Evolutionary conservation across 2,329 filamentous ascomycete genomes (phyloP), one percentile per base, ranked within the genome.

Genomic region (Tolypocladium ophioglossoides): DNA sequence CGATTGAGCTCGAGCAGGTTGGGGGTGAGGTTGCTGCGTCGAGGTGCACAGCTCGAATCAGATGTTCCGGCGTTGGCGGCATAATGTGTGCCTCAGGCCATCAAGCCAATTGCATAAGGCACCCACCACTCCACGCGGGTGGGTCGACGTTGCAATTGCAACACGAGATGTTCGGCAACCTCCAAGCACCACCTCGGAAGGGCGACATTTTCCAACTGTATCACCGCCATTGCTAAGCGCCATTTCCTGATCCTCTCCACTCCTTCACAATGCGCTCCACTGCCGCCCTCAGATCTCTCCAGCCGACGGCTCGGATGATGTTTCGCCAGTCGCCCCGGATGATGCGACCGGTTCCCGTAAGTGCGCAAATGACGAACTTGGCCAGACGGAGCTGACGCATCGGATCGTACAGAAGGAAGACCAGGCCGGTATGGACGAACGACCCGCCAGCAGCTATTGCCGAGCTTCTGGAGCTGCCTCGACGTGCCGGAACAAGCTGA

Each of bases 281-380:
- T 66, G 77, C 78, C 65, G 74, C 79, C 68, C 73, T 89, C 67
- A 78, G 80, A 67, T 85, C 86, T 80, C 80, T 84, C 71, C 82
- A 78, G 72, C 81, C 82, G 62, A 83, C 83, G 61, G 73, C 74
- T 71, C 80, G 81, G 74, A 79, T 56, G 68, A 85, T 87, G 81
- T 82, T 84, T 70, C 82, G 78, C 70, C 81, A 81, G 63, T 83
- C 83, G 61, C 72, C 74, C 70, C 80, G 81, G 74, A 78, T 85
- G 80, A 80, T 86, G 79, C 76, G 77, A 70, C 83, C 87, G 63
- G 72, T 89, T 67, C 88, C 88, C 65, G 89, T 92, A 77, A 77
- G 70, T 71, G 46, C 27, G 7, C 32, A 24, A 47, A 30, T 20
- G 20, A 44, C 27, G 38, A 51, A 52, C 52, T 52, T 51, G 54